phyloP scores from a whole-genome alignment of 2,329 filamentous ascomycete species.

The Tolypocladium guangdongense region DNA sequence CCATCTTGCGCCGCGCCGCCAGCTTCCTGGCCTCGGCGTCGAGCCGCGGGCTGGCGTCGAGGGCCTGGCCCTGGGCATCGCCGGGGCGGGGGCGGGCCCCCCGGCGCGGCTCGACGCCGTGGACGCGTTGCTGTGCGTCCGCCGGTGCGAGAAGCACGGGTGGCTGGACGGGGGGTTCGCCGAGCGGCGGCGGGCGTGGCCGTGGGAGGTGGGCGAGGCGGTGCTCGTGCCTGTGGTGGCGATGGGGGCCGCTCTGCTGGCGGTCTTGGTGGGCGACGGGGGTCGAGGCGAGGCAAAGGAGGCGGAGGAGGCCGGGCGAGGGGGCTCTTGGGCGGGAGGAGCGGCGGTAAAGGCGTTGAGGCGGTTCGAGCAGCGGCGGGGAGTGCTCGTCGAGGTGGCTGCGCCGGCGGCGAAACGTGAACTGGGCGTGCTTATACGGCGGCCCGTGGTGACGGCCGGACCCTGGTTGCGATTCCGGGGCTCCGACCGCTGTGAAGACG shows the following conservation, averaged over 20 bases:
- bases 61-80: conserved; percentile 3
- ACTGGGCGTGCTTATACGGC: conserved; percentile 31
- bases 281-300: conserved; percentile 21
- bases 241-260: conserved; percentile 12
- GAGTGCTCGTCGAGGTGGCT: conserved; percentile 7
- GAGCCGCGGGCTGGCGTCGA: conserved; percentile 35
- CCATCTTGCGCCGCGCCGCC: conserved; percentile 58
- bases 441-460: conserved; percentile 21
- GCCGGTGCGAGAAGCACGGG: conserved; percentile 22
- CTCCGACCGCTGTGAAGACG: conserved; percentile 9
- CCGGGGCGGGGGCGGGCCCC: too few relatives aligned
- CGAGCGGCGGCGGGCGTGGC: conserved; percentile 8
- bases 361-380: conserved; percentile 25
- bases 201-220: conserved; percentile 12
- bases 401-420: conserved; percentile 15
- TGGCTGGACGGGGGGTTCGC: conserved; percentile 3
- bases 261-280: conserved; percentile 32
- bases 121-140: conserved; percentile 34
- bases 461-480: conserved; percentile 21
- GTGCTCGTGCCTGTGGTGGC: conserved; percentile 7
- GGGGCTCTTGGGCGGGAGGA: conserved; percentile 5
- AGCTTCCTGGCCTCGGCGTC: conserved; percentile 61
- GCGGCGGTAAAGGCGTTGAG: conserved; percentile 20
- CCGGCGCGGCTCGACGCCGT: conserved; percentile 22
- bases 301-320: conserved; percentile 17